A percentile compares a stretch with the other conserved stretches of the same genome.
Evolutionary conservation across 2,329 filamentous ascomycete species (phyloP).

Genomic region (Beauveria asiatica): DNA sequence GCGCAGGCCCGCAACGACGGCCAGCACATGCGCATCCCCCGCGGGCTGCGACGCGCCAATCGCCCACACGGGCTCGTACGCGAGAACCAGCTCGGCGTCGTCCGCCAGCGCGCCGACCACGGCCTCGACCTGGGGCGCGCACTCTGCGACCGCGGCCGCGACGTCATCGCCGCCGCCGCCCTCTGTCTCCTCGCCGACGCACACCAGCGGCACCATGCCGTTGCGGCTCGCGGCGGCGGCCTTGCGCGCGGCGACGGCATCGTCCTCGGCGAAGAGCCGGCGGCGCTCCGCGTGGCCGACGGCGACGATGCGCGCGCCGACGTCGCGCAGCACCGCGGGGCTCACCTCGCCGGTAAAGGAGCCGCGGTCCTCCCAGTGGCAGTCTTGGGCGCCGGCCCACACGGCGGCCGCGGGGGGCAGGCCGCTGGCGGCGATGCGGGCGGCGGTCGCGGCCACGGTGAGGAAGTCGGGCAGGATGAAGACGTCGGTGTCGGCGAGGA

Average conservation of each 20-base stretch:
- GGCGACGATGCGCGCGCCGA: slow-evolving; percentile 66
- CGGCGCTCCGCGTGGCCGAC: slow-evolving; percentile 75
- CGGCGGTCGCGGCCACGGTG: slow-evolving; percentile 47
- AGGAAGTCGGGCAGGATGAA: slow-evolving; percentile 75
- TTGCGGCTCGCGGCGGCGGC: slow-evolving; percentile 59
- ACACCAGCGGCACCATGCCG: slow-evolving; percentile 68
- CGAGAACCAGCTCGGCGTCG: slow-evolving; percentile 63
- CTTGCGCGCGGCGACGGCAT: slow-evolving; percentile 58
- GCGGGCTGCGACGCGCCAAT: slow-evolving; percentile 71
- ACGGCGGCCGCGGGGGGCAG: slow-evolving; percentile 25
- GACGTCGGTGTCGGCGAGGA: slow-evolving; percentile 51
- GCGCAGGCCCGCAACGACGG: slow-evolving; percentile 58
- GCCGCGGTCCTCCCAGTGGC: slow-evolving; percentile 59
- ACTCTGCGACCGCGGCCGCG: slow-evolving; percentile 54
- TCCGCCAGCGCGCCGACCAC: slow-evolving; percentile 53
- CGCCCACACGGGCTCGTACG: slow-evolving; percentile 85
- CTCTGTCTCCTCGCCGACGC: slow-evolving; percentile 61
- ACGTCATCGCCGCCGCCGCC: no score
- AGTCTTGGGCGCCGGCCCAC: slow-evolving; percentile 68
- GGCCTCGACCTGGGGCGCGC: slow-evolving; percentile 54
- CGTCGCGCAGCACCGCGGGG: slow-evolving; percentile 54
- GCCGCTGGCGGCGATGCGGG: slow-evolving; percentile 34
- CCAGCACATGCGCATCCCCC: slow-evolving; percentile 60
- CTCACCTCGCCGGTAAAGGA: slow-evolving; percentile 74
- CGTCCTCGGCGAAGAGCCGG: slow-evolving; percentile 65